These are phyloP conservation scores for Fusarium lateritium DNA, from an alignment of 2,329 filamentous ascomycete genomes.

Conservation along the genomic window DNA sequence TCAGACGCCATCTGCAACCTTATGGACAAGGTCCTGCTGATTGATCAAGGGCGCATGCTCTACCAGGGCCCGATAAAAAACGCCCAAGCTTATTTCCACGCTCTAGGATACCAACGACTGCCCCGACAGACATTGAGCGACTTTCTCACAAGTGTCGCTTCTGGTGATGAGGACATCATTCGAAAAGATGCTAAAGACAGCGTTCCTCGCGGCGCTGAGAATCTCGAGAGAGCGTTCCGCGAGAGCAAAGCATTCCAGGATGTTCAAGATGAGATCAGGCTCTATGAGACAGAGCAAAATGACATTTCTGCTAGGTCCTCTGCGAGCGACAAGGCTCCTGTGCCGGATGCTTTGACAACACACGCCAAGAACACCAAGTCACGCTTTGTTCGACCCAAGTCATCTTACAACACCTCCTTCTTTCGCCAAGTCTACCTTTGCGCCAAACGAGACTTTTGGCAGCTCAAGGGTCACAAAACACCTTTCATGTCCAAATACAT, in stretches of 20 bases:
- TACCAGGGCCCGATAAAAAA: slow-evolving; percentile 74
- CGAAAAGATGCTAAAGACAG: slow-evolving; percentile 50
- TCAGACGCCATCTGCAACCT: slow-evolving; percentile 60
- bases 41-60: slow-evolving; percentile 76
- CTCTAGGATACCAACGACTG: slow-evolving; percentile 78
- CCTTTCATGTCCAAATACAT: slow-evolving; percentile 84
- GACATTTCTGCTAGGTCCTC: no score
- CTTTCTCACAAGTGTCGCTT: slow-evolving; percentile 70
- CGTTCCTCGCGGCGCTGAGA: slow-evolving; percentile 77
- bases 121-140: slow-evolving; percentile 73
- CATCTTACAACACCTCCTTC: slow-evolving; percentile 82
- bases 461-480: slow-evolving; percentile 80
- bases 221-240: slow-evolving; percentile 75
- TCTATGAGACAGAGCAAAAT: slow-evolving; percentile 65
- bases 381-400: slow-evolving; percentile 75
- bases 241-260: slow-evolving; percentile 71
- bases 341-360: no score
- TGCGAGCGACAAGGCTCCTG: no score
- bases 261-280: slow-evolving; percentile 73
- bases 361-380: slow-evolving; percentile 77
- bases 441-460: slow-evolving; percentile 82
- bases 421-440: slow-evolving; percentile 76
- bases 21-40: slow-evolving; percentile 85
- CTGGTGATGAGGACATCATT: slow-evolving; percentile 56
- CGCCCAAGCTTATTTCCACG: slow-evolving; percentile 76